Conservation (phyloP, 2,329 filamentous ascomycete species). For the Clarireedia paspali region DNA sequence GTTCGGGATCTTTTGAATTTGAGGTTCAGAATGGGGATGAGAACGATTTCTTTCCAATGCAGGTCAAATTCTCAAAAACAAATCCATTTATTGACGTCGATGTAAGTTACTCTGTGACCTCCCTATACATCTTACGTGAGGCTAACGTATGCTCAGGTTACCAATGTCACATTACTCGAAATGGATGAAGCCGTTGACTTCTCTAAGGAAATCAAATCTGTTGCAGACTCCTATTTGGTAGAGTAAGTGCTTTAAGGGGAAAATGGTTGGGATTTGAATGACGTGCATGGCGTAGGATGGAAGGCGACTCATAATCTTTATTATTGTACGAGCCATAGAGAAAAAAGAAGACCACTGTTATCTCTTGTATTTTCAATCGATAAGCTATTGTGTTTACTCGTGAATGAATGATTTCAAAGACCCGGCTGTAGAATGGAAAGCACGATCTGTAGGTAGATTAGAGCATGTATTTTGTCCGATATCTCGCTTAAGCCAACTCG, state of each 20-base stretch:
- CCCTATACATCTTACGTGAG: slow-evolving; percentile 4
- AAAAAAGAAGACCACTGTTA: slow-evolving; percentile 12
- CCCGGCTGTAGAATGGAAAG: neutral
- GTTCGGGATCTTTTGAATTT: slow-evolving; percentile 87
- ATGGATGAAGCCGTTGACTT: slow-evolving; percentile 74
- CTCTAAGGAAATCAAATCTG: slow-evolving; percentile 72
- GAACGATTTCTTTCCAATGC: slow-evolving; percentile 97
- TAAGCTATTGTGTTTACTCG: too few species aligned
- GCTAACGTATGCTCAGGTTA: slow-evolving; percentile 44
- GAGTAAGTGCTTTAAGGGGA: slow-evolving; percentile 44
- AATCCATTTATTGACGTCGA: slow-evolving; percentile 87
- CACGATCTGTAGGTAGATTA: neutral
- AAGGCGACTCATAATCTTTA: slow-evolving; percentile 11
- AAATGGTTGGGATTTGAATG: slow-evolving; percentile 14
- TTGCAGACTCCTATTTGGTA: slow-evolving; percentile 69
- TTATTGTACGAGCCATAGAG: slow-evolving; percentile 13
- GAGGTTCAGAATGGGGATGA: slow-evolving; percentile 83
- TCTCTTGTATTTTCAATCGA: too few species aligned
- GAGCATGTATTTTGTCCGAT: neutral
- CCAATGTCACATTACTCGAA: slow-evolving; percentile 62
- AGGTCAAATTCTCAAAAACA: slow-evolving; percentile 77
- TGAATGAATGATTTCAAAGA: too few species aligned
- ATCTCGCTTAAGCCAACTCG: slow-evolving; percentile 2
- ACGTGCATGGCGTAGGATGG: slow-evolving; percentile 21
- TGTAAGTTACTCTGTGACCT: slow-evolving; percentile 47